Percentiles rank a stretch among this genome's conserved stretches.
Evolutionary conservation across 2,329 filamentous ascomycete genomes (phyloP).

Genomic region (Apiospora koreana): DNA sequence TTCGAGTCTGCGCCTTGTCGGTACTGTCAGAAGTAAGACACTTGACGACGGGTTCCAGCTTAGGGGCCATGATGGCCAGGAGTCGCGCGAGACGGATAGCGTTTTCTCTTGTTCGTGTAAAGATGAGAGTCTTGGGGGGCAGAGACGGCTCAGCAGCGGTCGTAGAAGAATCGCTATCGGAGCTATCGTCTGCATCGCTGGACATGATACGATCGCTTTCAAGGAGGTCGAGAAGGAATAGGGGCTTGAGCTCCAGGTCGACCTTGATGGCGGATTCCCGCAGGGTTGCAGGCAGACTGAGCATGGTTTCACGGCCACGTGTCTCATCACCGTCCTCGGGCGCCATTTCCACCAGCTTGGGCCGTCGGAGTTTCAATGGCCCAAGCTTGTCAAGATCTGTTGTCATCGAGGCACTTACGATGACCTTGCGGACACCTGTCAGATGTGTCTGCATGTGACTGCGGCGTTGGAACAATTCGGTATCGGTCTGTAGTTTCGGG

Average conservation of each 20-base stretch:
- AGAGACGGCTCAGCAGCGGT: background rate
- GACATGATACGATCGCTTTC: conserved; percentile 52
- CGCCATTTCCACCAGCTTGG: conserved; percentile 70
- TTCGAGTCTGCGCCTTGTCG: conserved; percentile 68
- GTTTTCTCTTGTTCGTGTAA: conserved; percentile 87
- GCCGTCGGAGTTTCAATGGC: conserved; percentile 70
- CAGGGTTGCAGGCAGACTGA: conserved; percentile 62
- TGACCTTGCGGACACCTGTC: conserved; percentile 70
- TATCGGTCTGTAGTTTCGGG: conserved; percentile 53
- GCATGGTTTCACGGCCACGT: conserved; percentile 39
- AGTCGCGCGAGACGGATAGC: conserved; percentile 85
- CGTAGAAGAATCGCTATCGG: conserved; percentile 34
- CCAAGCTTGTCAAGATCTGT: conserved; percentile 79
- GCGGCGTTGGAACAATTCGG: conserved; percentile 51
- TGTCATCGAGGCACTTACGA: conserved; percentile 92
- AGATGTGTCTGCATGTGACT: conserved; percentile 55
- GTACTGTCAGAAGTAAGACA: conserved; percentile 78
- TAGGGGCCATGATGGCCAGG: conserved; percentile 65
- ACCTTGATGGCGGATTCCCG: conserved; percentile 69
- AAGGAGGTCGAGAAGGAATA: conserved; percentile 82
- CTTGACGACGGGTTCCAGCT: conserved; percentile 57
- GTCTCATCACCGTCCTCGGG: conserved; percentile 28
- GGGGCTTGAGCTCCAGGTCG: conserved; percentile 72
- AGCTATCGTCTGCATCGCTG: conserved; percentile 20
- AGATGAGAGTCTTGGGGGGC: conserved; percentile 65